Evolutionary conservation across 2,329 filamentous ascomycete species (phyloP), one percentile per base, ranked within the genome.

Genomic region (Endoconidiophora laricicola): DNA sequence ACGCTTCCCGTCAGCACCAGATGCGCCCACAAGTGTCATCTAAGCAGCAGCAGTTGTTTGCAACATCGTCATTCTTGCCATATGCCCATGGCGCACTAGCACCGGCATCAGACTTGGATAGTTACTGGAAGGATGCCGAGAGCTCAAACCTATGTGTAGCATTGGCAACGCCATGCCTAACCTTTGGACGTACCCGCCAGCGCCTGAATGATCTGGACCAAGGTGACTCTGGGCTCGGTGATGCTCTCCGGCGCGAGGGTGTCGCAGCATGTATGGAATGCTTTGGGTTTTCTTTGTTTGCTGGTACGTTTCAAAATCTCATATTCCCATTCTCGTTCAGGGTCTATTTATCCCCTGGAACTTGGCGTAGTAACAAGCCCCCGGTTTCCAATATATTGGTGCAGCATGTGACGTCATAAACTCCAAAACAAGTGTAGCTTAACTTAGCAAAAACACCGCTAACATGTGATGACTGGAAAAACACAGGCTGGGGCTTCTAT

Each of bases 401-500:
- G 26, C 26, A 33, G 26, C 7, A 33, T 33, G 38, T 49, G 49
- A 51, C 52, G 44, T 49, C 49, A 49, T 39, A 12, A 14, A 44
- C 46, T n/a, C 22, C 2, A 29, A 18, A 12, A 18, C 16, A 18
- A 18, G 16, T 18, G 16, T 18, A 18, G 16, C 16, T 18, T 18
- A 7, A 41, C 10, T 41, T n/a, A 22, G 7, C 26, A 33, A 10
- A 18, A 10, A 10, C 26, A 33, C 12, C 12, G 23, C 47, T 53
- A 49, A 53, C 51, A 53, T 53, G 47, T 53, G 51, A 53, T 33
- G 9, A 33, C 26, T 33, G 26, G 26, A 5, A 10, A 46, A 53
- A 53, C 39, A 38, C 37, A 54, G 52, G 48, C 26, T 54, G 52
- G 52, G 52, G 52, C 33, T 45, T 49, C 33, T 52, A 54, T 33